Evolutionary conservation across 164 flowering plant species (phyloP).

Genomic region (Berberis vulgaris): DNA sequence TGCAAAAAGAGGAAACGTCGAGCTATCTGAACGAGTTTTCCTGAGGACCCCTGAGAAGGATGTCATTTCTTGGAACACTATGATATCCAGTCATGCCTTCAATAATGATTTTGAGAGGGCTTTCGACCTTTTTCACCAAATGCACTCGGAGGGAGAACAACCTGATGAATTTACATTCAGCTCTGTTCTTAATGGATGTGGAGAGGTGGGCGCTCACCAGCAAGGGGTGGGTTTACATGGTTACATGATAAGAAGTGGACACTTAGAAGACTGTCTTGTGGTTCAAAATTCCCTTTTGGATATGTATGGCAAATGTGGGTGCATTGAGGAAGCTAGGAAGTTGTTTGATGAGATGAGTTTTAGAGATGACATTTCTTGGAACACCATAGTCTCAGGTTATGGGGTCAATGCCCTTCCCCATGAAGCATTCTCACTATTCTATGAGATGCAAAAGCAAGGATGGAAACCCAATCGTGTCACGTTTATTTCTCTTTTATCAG

Average conservation of each 20-base stretch:
- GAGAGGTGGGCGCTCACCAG: conserved; percentile 14
- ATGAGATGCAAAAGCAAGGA: conserved; percentile 20
- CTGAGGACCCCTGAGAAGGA: conserved; percentile 14
- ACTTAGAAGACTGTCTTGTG: conserved; percentile 9
- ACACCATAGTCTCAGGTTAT: conserved; percentile 20
- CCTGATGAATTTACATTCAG: conserved; percentile 22
- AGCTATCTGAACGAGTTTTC: conserved; percentile 14
- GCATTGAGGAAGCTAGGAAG: conserved; percentile 16
- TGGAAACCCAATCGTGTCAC: conserved; percentile 21
- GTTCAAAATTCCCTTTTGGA: conserved; percentile 22
- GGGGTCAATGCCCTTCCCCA: conserved; percentile 12
- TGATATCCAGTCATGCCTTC: conserved; percentile 15
- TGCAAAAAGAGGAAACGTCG: conserved; percentile 17
- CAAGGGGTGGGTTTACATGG: conserved; percentile 19
- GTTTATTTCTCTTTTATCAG: conserved; percentile 21
- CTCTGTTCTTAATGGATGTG: conserved; percentile 20
- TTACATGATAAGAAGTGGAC: conserved; percentile 14
- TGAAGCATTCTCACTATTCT: conserved; percentile 15
- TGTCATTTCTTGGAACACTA: conserved; percentile 23
- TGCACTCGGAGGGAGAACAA: conserved; percentile 13
- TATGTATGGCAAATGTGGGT: conserved; percentile 28
- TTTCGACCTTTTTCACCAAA: conserved; percentile 12
- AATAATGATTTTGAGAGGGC: conserved; percentile 16
- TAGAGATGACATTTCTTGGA: conserved; percentile 24
- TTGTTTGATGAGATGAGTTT: conserved; percentile 13